Base-by-base conservation (phyloP, 352 stramenopile species). In the Hyaloperonospora brassicae region DNA sequence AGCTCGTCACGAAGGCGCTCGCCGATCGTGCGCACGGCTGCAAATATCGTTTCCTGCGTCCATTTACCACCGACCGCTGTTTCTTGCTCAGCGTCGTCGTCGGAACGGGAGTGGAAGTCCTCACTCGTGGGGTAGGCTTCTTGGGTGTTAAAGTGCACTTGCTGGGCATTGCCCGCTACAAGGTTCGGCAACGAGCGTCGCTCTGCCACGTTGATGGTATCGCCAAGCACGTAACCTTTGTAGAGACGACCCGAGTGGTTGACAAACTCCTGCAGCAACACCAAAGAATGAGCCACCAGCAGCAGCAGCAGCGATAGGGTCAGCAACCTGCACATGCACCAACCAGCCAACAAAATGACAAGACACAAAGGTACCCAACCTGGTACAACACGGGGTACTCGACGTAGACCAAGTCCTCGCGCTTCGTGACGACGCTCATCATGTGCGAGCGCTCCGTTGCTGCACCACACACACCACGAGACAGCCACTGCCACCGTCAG, bases 111-210 rank as follows among this genome's bases (percentile, higher is more conserved):
- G 43, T 87, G 72, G 55, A 89, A 89, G 46, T 87, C 73, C 42
- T 73, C 63, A 3, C 58, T 61, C 0, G 79, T 90, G 2, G 83
- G 83, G 52, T 89, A 93, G 47, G 73, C 71, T 48, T 82, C 67
- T 47, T 93, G 83, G 10, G 83, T 91, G 74, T 93, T 76, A 47
- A 93, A 93, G 24, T 84, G 73, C 48, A 93, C 74, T 11, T 65
- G 67, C 35, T 79, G 62, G 1, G 74, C 73, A 12, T 62, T 66
- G n/a, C 63, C 68, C 9, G 55, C 64, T 10, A 59, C 52, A 42
- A 93, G 68, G 34, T 93, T 89, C 13, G 83, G 83, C 30, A 91
- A 64, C 43, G 83, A 93, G 14, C 64, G 67, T 30, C 83, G 72
- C 62, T 91, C 83, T 0, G 83, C 79, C 22, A 91, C 76, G 31